Conservation (phyloP, 345 rosid genomes). For the Pelargonium nanum region DNA sequence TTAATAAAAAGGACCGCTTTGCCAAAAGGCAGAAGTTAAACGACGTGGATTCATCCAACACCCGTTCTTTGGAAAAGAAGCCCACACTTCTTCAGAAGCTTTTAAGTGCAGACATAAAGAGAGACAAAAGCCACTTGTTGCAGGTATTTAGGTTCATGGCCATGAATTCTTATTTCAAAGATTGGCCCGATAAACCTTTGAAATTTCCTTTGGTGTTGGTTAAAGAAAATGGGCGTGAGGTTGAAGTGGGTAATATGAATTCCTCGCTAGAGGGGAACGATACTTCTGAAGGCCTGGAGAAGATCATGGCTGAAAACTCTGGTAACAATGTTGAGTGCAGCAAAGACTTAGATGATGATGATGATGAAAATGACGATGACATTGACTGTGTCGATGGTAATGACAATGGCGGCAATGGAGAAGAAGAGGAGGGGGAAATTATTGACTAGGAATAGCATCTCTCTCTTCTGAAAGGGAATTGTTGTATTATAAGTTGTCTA, state of each 20-base stretch:
- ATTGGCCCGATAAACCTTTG: constrained; percentile 51
- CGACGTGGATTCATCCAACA: constrained; percentile 19
- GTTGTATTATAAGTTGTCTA: not conserved
- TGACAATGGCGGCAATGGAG: not conserved
- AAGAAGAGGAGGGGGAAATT: constrained; percentile 41
- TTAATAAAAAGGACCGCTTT: constrained; percentile 22
- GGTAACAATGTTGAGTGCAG: constrained; percentile 3
- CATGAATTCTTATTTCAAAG: constrained; percentile 54
- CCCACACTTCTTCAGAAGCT: constrained; percentile 81
- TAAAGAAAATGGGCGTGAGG: constrained; percentile 35
- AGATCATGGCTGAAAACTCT: constrained; percentile 4
- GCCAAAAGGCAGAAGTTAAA: constrained; percentile 19
- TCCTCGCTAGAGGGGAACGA: constrained; percentile 10
- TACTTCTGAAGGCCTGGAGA: constrained; percentile 11
- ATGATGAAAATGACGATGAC: not conserved
- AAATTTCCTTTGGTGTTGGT: constrained; percentile 43
- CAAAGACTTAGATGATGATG: constrained; percentile 9
- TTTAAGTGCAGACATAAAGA: constrained; percentile 54
- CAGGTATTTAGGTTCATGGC: constrained; percentile 74
- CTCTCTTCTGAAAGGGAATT: not conserved
- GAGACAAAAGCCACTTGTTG: constrained; percentile 49
- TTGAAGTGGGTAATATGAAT: constrained; percentile 20
- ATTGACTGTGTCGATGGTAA: constrained; percentile 1
- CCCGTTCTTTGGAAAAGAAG: constrained; percentile 22
- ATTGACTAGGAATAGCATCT: constrained; percentile 19